These are phyloP conservation scores for Vitellaria paradoxa DNA, from an alignment of 179 eudicot genomes.

Conservation along the genomic window DNA sequence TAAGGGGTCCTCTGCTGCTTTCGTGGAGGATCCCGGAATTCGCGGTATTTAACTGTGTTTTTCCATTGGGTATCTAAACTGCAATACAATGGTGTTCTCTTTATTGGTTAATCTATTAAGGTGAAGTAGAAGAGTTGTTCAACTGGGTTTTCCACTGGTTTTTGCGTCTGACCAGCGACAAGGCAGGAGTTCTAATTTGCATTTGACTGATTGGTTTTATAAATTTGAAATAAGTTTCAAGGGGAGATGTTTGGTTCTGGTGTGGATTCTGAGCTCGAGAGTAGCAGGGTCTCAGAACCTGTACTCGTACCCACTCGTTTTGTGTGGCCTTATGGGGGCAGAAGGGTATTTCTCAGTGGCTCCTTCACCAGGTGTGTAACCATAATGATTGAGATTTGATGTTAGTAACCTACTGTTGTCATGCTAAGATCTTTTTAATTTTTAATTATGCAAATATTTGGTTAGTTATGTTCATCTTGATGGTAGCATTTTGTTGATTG, in stretches of 20 bases:
- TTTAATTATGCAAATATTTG: not conserved
- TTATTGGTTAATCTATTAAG: not conserved
- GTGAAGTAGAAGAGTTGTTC: conserved; percentile 9
- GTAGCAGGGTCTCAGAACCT: conserved; percentile 35
- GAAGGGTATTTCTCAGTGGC: conserved; percentile 74
- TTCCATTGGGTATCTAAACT: not conserved
- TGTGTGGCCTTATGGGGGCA: conserved; percentile 89
- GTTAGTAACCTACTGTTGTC: not conserved
- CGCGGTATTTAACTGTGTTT: not conserved
- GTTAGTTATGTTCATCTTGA: not conserved
- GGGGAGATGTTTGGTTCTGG: conserved; percentile 52
- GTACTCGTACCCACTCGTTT: conserved; percentile 57
- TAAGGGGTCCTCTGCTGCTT: conserved; percentile 26
- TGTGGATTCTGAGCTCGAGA: conserved; percentile 42
- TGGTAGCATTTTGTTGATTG: not conserved
- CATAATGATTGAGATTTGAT: conserved; percentile 7
- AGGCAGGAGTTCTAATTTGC: not conserved
- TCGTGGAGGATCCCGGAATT: conserved; percentile 27
- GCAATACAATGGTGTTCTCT: not conserved
- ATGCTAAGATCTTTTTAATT: not conserved
- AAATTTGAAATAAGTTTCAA: not conserved
- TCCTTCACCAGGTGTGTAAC: conserved; percentile 69
- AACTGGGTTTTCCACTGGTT: not conserved
- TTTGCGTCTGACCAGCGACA: not conserved
- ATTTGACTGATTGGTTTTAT: not conserved